Evolutionary conservation across 495 filamentous ascomycete genomes (phyloP).

Genomic region (Ascodesmis nigricans): DNA sequence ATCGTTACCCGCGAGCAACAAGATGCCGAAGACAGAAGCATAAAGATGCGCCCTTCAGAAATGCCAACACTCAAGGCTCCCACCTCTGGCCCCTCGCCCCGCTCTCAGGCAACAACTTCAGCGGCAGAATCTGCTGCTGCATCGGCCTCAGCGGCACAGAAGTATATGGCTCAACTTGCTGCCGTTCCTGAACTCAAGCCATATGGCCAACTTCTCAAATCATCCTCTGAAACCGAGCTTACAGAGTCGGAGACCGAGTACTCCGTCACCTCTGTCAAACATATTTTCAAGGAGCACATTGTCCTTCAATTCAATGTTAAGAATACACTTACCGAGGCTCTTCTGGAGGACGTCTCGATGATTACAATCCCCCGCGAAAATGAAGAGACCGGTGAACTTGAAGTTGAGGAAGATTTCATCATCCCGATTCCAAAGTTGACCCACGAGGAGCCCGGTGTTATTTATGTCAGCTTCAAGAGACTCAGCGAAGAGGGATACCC

Average conservation of each 20-base stretch:
- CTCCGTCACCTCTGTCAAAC: slow-evolving; percentile 79
- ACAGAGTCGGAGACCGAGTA: slow-evolving; percentile 97
- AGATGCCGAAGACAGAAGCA: slow-evolving; percentile 85
- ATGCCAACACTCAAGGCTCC: slow-evolving; percentile 91
- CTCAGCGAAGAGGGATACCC: slow-evolving; percentile 48
- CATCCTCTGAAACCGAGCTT: slow-evolving; percentile 62
- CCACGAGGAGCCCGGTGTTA: slow-evolving; percentile 66
- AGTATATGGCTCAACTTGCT: slow-evolving; percentile 36
- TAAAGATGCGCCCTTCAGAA: slow-evolving; percentile 67
- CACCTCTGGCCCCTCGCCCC: slow-evolving; percentile 30
- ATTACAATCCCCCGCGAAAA: slow-evolving; percentile 66
- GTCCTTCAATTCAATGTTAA: slow-evolving; percentile 96
- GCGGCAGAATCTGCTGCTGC: slow-evolving; percentile 50
- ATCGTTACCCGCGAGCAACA: slow-evolving; percentile 90
- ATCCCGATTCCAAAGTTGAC: slow-evolving; percentile 62
- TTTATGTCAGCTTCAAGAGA: slow-evolving; percentile 90
- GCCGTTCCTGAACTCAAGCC: slow-evolving; percentile 71
- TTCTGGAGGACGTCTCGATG: slow-evolving; percentile 78
- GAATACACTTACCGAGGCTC: slow-evolving; percentile 79
- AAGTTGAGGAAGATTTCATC: slow-evolving; percentile 66
- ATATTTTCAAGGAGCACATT: slow-evolving; percentile 90
- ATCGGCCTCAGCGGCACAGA: slow-evolving; percentile 51
- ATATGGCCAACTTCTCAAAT: slow-evolving; percentile 78
- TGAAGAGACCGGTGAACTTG: slow-evolving; percentile 41
- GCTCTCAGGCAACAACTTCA: slow-evolving; percentile 39